Conservation (phyloP, 2,329 filamentous ascomycete genomes). For the Colletotrichum spaethianum region DNA sequence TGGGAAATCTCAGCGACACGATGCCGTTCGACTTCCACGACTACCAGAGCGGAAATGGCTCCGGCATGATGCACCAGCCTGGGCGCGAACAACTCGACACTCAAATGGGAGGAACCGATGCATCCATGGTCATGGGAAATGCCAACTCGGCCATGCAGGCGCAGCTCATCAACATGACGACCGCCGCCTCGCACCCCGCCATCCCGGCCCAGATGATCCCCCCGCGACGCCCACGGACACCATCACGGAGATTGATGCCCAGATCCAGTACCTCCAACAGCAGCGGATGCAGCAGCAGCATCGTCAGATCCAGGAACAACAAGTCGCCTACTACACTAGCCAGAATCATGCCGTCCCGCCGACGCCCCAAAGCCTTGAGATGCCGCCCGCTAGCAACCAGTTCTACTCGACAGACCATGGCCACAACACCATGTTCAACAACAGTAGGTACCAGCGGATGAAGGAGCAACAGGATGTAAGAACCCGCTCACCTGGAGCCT, state of each 20-base stretch:
- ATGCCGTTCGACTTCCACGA: slow-evolving; percentile 74
- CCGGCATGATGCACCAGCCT: slow-evolving; percentile 56
- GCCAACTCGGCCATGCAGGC: slow-evolving; percentile 49
- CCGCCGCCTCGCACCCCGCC: slow-evolving; percentile 58
- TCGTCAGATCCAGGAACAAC: slow-evolving; percentile 69
- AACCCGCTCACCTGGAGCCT: slow-evolving; percentile 33
- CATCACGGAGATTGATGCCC: slow-evolving; percentile 73
- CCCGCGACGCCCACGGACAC: slow-evolving; percentile 64
- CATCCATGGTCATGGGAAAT: slow-evolving; percentile 53
- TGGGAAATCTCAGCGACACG: slow-evolving; percentile 66
- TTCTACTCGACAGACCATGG: slow-evolving; percentile 72
- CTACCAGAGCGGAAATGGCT: slow-evolving; percentile 60
- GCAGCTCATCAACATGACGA: slow-evolving; percentile 65
- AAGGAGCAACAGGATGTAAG: slow-evolving; percentile 79
- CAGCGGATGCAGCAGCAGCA: slow-evolving; percentile 75
- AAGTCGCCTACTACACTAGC: slow-evolving; percentile 59
- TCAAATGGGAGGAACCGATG: slow-evolving; percentile 63
- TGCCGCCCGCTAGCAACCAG: slow-evolving; percentile 73
- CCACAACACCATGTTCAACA: slow-evolving; percentile 77
- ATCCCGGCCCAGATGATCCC: slow-evolving; percentile 63
- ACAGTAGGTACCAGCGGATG: slow-evolving; percentile 72
- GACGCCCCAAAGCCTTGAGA: slow-evolving; percentile 85
- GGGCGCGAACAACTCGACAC: slow-evolving; percentile 62
- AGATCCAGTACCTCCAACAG: slow-evolving; percentile 76
- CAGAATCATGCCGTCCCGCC: slow-evolving; percentile 78